Base-by-base conservation (phyloP, 257 asterid genomes). In the Knoxia roxburghii region DNA sequence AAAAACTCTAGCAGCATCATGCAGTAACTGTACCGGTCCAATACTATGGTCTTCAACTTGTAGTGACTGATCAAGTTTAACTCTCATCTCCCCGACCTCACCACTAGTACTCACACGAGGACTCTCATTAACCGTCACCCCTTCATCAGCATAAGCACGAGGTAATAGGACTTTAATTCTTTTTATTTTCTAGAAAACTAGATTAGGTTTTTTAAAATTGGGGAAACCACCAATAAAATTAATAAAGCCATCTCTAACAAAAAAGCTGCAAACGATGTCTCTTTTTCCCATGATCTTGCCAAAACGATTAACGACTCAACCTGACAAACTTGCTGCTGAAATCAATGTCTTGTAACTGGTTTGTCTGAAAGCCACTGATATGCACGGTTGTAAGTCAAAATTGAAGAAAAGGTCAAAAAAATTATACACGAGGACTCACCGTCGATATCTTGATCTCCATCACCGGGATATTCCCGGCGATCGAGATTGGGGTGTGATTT, bases 1-100 rank as follows among this genome's bases (percentile, higher is more conserved):
- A 87, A 90, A 82, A 56, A 83, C 87, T 78, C 99, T 87, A 59
- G 97, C 97, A 80, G 95, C 88, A 85, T 94, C 99, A 78, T 94
- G 96, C 75, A 94, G 58, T 71, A 87, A 83, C 39, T 91, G 99
- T 73, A 90, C 90, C 67, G 88, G 89, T 65, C 95, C 96, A 56
- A 81, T 68, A 69, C 78, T 74, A 66, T 72, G 81, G 80, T 84
- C 95, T 72, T 88, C 97, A 75, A 76, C 94, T 89, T 83, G 84
- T 76, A 90, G 50, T 65, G 99, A 78, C 77, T 81, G 89, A 74
- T 83, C 83, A 67, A 88, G 76, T 69, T 83, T 88, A 64, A 70
- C 75, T 79, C 95, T 85, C 77, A 84, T 72, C 68, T 87, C 93
- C 81, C 81, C 95, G 73, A 83, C 76, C 72, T 79, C 84, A 70